phyloP scores from a whole-genome alignment of 208 protist species.

The Leishmania amazonensis region DNA sequence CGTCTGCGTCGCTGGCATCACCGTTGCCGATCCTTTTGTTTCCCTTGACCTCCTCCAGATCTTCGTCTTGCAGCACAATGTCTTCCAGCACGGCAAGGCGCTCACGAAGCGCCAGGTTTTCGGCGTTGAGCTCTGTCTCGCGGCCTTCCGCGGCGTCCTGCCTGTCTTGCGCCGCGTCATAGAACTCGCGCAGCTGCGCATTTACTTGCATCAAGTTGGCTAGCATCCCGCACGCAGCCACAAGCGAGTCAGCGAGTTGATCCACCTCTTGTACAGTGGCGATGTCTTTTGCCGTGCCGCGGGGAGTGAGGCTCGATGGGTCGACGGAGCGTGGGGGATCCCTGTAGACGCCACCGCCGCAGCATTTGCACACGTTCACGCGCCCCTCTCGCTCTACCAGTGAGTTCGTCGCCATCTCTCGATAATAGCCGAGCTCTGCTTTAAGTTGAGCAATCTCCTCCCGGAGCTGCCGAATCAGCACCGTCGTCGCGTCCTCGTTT shows the following conservation, averaged over 20 bases:
- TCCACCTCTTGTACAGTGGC: conserved; percentile 25
- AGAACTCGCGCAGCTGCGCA: conserved; percentile 73
- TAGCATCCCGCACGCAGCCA: conserved; percentile 78
- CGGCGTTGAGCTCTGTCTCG: conserved; percentile 82
- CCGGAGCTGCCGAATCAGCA: conserved; percentile 70
- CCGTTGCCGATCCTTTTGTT: neutral
- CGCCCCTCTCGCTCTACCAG: conserved; percentile 11
- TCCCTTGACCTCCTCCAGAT: conserved; percentile 11
- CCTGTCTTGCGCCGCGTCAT: conserved; percentile 56
- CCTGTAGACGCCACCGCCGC: neutral
- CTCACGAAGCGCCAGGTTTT: conserved; percentile 86
- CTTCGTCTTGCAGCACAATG: conserved; percentile 76
- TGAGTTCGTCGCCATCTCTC: conserved; percentile 38
- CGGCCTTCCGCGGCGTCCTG: conserved; percentile 47
- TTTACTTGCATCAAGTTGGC: conserved; percentile 78
- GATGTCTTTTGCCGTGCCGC: neutral
- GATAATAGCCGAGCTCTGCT: conserved; percentile 79
- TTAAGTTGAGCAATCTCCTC: conserved; percentile 78
- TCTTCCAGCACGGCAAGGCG: conserved; percentile 84
- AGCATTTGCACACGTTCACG: conserved; percentile 9
- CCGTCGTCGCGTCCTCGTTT: conserved; percentile 80
- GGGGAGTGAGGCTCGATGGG: neutral
- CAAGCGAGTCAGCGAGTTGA: conserved; percentile 73
- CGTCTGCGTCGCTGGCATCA: conserved; percentile 10
- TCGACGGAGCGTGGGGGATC: neutral